Conservation (phyloP, 306 rosid species). For the Quercus glauca region DNA sequence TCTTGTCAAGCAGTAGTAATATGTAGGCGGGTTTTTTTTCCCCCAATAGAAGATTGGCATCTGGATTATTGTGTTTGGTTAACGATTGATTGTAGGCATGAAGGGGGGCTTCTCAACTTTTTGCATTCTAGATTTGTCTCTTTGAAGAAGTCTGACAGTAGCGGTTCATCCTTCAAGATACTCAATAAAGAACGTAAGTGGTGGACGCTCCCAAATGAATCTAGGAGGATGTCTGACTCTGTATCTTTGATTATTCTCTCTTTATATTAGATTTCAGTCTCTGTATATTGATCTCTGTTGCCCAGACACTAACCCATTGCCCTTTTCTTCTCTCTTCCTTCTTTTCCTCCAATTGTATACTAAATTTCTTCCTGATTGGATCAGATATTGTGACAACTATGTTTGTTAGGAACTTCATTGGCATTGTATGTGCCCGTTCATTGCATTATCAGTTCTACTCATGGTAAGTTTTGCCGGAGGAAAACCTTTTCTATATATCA, state of each 20-base stretch:
- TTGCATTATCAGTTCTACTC: constrained; percentile 95
- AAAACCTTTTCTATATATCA: neutral
- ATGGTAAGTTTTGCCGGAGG: constrained; percentile 59
- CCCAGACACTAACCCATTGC: neutral
- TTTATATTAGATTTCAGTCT: neutral
- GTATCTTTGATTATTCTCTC: constrained; percentile 1
- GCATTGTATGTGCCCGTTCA: constrained; percentile 84
- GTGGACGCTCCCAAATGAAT: constrained; percentile 5
- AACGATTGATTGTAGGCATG: constrained; percentile 62
- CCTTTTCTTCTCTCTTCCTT: neutral
- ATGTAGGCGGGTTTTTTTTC: neutral
- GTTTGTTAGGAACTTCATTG: constrained; percentile 92
- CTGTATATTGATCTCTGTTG: neutral
- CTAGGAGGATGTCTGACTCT: neutral
- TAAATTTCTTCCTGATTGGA: constrained; percentile 18
- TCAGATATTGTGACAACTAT: constrained; percentile 88
- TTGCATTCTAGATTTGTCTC: constrained; percentile 55
- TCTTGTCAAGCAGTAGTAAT: neutral
- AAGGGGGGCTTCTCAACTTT: constrained; percentile 83
- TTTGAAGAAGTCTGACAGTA: constrained; percentile 34
- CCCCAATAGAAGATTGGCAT: constrained; percentile 9
- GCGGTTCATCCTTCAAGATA: constrained; percentile 48
- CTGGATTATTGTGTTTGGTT: constrained; percentile 14
- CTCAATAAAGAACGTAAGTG: constrained; percentile 69
- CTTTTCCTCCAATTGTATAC: constrained; percentile 4